phyloP scores from a whole-genome alignment of 2,329 filamentous ascomycete genomes.

The Colletotrichum tropicale region DNA sequence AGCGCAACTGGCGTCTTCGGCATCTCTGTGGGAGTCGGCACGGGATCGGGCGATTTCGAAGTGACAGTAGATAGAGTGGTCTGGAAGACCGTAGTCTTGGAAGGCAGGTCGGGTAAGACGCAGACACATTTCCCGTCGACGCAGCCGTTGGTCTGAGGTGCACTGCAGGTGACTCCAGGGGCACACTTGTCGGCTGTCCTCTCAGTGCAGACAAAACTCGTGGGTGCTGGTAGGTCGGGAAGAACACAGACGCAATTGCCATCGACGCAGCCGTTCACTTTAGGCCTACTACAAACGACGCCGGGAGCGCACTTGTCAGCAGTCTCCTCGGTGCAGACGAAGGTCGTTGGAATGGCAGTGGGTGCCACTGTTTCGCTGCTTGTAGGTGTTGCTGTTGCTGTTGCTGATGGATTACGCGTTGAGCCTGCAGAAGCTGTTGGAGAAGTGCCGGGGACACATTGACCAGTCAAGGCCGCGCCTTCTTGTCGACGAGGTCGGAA shows the following conservation, averaged over 20 bases:
- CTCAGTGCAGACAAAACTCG: background rate
- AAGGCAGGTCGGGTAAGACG: background rate
- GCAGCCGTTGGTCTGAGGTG: background rate
- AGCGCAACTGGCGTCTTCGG: accelerated
- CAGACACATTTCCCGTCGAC: background rate
- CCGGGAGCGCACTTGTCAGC: background rate
- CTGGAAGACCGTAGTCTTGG: accelerated
- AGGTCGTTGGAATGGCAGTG: background rate
- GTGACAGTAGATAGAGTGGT: background rate
- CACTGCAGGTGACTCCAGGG: background rate
- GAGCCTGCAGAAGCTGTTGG: background rate
- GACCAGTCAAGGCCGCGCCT: background rate
- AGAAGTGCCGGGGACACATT: background rate
- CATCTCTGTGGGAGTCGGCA: accelerated
- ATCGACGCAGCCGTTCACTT: background rate
- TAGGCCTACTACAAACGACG: background rate
- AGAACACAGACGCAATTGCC: background rate
- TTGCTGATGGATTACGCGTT: background rate
- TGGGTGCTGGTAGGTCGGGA: background rate
- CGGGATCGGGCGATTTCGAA: background rate
- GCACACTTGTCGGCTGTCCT: background rate
- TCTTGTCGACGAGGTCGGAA: background rate
- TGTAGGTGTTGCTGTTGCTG: background rate
- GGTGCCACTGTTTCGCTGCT: background rate
- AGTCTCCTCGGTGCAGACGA: background rate